Percentiles rank a stretch among this genome's conserved stretches.
Conservation (phyloP, 306 rosid species). For the Begonia peltatifolia region DNA sequence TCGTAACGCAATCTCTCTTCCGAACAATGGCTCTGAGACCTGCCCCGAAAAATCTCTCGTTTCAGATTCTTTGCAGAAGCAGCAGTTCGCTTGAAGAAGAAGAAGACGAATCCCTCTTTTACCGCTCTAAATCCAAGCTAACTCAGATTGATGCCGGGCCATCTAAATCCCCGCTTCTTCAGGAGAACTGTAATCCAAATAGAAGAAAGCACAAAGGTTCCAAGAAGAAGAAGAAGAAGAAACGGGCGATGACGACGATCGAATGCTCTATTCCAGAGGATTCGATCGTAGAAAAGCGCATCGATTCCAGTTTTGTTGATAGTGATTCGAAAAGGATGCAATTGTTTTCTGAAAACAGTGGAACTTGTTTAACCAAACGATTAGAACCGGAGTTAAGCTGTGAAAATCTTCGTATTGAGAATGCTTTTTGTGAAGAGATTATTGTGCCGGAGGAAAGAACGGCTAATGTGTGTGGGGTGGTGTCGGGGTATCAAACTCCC, state of each 20-base stretch:
- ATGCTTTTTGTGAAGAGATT: slow-evolving; percentile 27
- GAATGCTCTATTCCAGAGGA: slow-evolving; percentile 30
- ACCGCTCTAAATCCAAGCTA: slow-evolving; percentile 24
- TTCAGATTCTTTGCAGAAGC: slow-evolving; percentile 43
- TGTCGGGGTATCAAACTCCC: slow-evolving; percentile 18
- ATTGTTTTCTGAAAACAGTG: slow-evolving; percentile 3
- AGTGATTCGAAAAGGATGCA: background rate
- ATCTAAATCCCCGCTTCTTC: background rate
- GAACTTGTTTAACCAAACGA: slow-evolving; percentile 15
- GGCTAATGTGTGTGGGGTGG: slow-evolving; percentile 21
- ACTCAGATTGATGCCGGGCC: slow-evolving; percentile 11
- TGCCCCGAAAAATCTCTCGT: slow-evolving; percentile 43
- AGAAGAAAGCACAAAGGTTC: slow-evolving; percentile 39
- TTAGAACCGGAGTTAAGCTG: slow-evolving; percentile 32
- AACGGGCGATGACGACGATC: background rate
- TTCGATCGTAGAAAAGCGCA: slow-evolving; percentile 16
- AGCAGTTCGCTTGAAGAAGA: slow-evolving; percentile 17
- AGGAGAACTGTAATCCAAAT: slow-evolving; percentile 21
- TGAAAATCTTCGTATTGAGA: slow-evolving; percentile 15
- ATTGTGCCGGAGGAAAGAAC: slow-evolving; percentile 15
- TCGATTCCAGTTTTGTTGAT: slow-evolving; percentile 1
- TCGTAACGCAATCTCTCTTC: no score
- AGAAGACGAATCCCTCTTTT: slow-evolving; percentile 12
- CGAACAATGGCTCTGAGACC: slow-evolving; percentile 51
- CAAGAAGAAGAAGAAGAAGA: slow-evolving; percentile 24